These are phyloP conservation scores for Sutorius eximius DNA, from an alignment of 1,284 basidiomycete genomes.

Conservation along the genomic window DNA sequence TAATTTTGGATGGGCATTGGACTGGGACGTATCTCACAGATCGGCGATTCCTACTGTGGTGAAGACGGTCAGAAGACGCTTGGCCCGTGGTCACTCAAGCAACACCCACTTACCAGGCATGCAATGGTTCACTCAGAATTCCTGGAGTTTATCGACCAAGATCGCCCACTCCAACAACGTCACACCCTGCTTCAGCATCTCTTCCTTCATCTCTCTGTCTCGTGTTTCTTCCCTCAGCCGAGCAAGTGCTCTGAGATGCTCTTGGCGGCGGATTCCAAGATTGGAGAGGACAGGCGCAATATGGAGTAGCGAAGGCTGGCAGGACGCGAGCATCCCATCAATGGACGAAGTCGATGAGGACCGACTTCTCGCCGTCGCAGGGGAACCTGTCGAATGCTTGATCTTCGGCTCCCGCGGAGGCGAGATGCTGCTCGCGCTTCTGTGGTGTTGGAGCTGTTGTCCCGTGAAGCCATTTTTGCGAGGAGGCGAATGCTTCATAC, in stretches of 20 bases:
- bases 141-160: slow-evolving; percentile 52
- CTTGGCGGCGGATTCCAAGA: slow-evolving; percentile 57
- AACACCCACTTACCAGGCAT: slow-evolving; percentile 6
- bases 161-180: slow-evolving; percentile 78
- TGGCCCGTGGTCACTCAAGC: background rate
- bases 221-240: slow-evolving; percentile 61
- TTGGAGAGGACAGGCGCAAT: slow-evolving; percentile 52
- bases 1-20: background rate
- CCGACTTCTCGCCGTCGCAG: slow-evolving; percentile 16
- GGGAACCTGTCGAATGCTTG: slow-evolving; percentile 14
- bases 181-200: slow-evolving; percentile 61
- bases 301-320: slow-evolving; percentile 59
- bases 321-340: slow-evolving; percentile 52
- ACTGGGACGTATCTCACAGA: background rate
- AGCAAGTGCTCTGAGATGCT: slow-evolving; percentile 60
- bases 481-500: slow-evolving; percentile 24
- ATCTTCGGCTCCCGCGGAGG: slow-evolving; percentile 18
- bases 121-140: slow-evolving; percentile 12
- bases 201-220: slow-evolving; percentile 63
- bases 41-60: background rate
- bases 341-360: slow-evolving; percentile 43
- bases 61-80: no score
- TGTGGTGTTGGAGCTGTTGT: slow-evolving; percentile 12
- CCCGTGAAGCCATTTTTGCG: slow-evolving; percentile 12
- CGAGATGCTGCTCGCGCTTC: slow-evolving; percentile 23